Percentiles rank a stretch among this genome's conserved stretches.
Evolutionary conservation across 2,329 filamentous ascomycete genomes (phyloP).

Genomic region (Rhinocladiella mackenziei): DNA sequence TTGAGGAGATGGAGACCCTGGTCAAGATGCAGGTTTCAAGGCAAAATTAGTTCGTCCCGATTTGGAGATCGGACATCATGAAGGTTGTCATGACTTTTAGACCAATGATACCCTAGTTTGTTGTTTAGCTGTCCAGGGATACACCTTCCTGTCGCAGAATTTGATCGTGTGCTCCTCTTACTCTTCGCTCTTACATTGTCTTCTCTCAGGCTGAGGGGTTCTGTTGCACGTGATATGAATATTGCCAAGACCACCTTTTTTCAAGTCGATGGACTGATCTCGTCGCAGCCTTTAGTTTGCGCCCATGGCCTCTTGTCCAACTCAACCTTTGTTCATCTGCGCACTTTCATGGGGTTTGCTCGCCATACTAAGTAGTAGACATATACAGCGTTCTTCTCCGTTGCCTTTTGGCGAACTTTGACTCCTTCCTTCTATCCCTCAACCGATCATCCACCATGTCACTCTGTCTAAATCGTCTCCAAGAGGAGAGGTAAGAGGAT

Average conservation of each 20-base stretch:
- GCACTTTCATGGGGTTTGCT: conserved; percentile 5
- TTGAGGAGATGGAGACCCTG: conserved; percentile 67
- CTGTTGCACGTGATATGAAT: conserved; percentile 2
- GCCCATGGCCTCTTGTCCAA: neutral
- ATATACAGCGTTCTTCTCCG: no score
- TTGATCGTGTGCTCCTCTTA: neutral
- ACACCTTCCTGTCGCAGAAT: neutral
- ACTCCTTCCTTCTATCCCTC: conserved; percentile 1
- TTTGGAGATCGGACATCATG: neutral
- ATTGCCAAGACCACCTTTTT: neutral
- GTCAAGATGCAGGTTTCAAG: conserved; percentile 44
- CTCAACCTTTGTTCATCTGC: conserved; percentile 1
- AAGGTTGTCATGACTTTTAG: conserved; percentile 2
- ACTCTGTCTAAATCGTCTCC: conserved; percentile 79
- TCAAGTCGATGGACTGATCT: no score
- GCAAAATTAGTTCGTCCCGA: neutral
- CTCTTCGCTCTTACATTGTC: conserved; percentile 1
- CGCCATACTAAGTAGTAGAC: neutral
- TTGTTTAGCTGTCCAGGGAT: neutral
- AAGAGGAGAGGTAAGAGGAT: conserved; percentile 70
- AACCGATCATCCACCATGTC: conserved; percentile 56
- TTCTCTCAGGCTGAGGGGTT: no score
- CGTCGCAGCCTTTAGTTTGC: conserved; percentile 4
- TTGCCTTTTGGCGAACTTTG: no score
- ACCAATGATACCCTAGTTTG: conserved; percentile 20